These are phyloP conservation scores for Acanthochlamys bracteata DNA, from an alignment of 106 monocot genomes.

Conservation along the genomic window DNA sequence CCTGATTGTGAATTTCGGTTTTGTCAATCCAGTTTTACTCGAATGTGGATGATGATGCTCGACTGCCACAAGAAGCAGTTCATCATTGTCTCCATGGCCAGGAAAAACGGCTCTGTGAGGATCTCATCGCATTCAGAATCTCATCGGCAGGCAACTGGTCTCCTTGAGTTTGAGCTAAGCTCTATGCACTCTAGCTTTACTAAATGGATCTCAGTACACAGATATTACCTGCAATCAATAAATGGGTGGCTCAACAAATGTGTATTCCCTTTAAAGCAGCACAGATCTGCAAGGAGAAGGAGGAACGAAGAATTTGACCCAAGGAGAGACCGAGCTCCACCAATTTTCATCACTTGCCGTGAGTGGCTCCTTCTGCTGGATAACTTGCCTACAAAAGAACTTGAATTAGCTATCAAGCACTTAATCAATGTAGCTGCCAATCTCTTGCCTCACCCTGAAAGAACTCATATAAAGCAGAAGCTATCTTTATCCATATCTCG, in stretches of 20 bases:
- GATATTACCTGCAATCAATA: conserved; percentile 57
- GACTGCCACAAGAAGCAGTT: conserved; percentile 65
- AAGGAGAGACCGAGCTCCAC: conserved; percentile 35
- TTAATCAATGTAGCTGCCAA: conserved; percentile 22
- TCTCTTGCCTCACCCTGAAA: conserved; percentile 55
- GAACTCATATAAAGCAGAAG: conserved; percentile 19
- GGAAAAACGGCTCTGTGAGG: conserved; percentile 36
- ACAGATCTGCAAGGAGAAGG: conserved; percentile 22
- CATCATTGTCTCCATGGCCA: conserved; percentile 30
- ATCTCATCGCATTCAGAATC: conserved; percentile 40
- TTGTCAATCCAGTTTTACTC: conserved; percentile 47
- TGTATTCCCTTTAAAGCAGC: conserved; percentile 27
- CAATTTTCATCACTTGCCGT: conserved; percentile 70
- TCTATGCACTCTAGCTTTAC: conserved; percentile 59
- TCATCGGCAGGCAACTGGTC: conserved; percentile 27
- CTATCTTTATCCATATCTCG: conserved; percentile 22
- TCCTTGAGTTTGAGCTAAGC: conserved; percentile 50
- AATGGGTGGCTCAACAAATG: conserved; percentile 87
- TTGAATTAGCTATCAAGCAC: conserved; percentile 54
- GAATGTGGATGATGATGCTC: conserved; percentile 84
- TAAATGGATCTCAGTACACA: conserved; percentile 72
- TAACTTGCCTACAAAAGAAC: conserved; percentile 33
- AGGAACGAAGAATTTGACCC: conserved; percentile 29
- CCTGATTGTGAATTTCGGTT: neutral
- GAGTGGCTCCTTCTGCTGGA: conserved; percentile 54